Evolutionary conservation across 768 basidiomycete species (phyloP), one percentile per base, ranked within the genome.

Genomic region (Pleurotus sapidus): DNA sequence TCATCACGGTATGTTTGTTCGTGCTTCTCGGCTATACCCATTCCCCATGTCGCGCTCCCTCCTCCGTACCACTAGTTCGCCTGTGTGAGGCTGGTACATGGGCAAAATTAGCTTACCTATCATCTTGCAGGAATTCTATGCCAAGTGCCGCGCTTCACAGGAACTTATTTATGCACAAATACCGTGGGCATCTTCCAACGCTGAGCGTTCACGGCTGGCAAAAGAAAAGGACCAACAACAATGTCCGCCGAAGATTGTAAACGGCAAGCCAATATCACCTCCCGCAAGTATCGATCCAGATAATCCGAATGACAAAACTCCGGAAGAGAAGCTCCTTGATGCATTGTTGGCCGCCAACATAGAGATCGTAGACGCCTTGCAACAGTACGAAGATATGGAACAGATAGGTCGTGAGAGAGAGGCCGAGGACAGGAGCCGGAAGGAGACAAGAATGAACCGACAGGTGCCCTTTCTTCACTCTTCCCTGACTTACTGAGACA

Each of bases 121-220:
- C 3, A 55, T 12, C n/a, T 37, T 17, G 1, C 66, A 96, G 93
- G 94, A 95, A 72, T 95, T 94, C 65, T 83, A 91, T 63, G 64
- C 70, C 14, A 91, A 91, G 65, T 94, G 93, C 67, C 80, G 84
- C 27, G 78, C 82, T 3, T 93, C 91, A 2, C 92, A 93, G 69
- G 93, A 94, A 59, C 80, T 95, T 9, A 84, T 96, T 24, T 87
- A 78, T 61, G 86, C 88, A 9, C 94, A 95, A 70, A 94, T 97
- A 63, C 86, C 89, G 5, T 96, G 95, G 94, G 95, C 95, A 3
- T 82, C 86, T 18, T 86, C 92, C 1, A 83, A 87, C 12, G 93
- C 93, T 1, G 88, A 89, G 62, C 83, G 83, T 46, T 88, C 89
- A 6, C 78, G 89, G 34, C 63, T 65, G 61, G 60, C 66, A 9